Conservation (phyloP, 2,329 filamentous ascomycete genomes). For the Sporothrix inflata region DNA sequence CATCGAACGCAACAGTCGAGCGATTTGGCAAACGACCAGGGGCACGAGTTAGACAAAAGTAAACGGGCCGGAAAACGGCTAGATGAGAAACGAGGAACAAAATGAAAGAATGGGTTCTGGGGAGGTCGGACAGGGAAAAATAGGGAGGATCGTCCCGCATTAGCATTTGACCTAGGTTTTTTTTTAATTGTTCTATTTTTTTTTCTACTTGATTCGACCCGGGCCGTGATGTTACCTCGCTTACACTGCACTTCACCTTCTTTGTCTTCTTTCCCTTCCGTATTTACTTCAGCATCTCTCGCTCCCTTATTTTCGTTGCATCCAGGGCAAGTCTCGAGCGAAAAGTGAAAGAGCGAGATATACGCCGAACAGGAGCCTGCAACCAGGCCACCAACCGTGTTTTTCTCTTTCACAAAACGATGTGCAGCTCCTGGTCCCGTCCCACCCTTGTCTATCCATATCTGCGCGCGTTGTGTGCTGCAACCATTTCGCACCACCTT, state of each 20-base stretch:
- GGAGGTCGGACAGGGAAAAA: not conserved
- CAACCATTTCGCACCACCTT: conserved; percentile 12
- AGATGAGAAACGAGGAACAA: not conserved
- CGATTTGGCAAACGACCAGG: not conserved
- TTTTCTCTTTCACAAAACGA: not conserved
- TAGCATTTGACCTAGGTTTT: conserved; percentile 15
- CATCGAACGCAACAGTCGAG: not conserved
- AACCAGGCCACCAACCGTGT: conserved; percentile 6
- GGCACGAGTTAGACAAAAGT: conserved; percentile 19
- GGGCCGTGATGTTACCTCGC: conserved; percentile 4
- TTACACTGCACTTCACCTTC: not conserved
- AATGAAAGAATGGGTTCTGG: not conserved
- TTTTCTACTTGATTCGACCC: not conserved
- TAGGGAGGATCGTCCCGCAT: conserved; percentile 19
- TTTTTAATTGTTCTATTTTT: conserved; percentile 22
- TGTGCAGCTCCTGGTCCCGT: not conserved
- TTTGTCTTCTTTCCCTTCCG: not conserved
- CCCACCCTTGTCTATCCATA: conserved; percentile 8
- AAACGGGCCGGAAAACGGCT: conserved; percentile 4
- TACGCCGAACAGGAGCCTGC: conserved; percentile 2
- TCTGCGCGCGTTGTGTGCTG: conserved; percentile 15
- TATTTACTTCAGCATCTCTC: not conserved
- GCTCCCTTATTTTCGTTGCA: not conserved
- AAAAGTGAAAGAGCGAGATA: conserved; percentile 22
- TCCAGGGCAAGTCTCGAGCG: not conserved